These are phyloP conservation scores for Phoenix dactylifera DNA, from an alignment of 176 grass and related monocot species.

Conservation along the genomic window DNA sequence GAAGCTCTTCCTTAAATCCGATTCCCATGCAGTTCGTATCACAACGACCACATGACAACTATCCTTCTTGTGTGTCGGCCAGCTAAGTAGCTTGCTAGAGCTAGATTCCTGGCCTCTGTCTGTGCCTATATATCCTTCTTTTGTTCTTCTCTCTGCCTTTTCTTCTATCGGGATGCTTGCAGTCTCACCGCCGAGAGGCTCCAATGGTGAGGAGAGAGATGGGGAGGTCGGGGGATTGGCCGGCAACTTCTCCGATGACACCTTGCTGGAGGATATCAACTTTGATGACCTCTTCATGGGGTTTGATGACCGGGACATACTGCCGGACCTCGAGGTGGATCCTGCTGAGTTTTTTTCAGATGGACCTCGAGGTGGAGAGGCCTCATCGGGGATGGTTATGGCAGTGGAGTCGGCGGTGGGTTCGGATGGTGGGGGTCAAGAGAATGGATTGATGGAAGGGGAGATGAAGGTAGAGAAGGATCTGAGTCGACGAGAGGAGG, in stretches of 20 bases:
- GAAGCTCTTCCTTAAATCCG: constrained; percentile 1
- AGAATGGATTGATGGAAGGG: constrained; percentile 9
- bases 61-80: too few species aligned
- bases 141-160: neutral
- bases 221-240: constrained; percentile 8
- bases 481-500: constrained; percentile 12
- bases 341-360: constrained; percentile 66
- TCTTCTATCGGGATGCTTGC: constrained; percentile 45
- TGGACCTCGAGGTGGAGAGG: constrained; percentile 21
- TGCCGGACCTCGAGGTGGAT: constrained; percentile 91
- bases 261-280: constrained; percentile 75
- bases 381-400: neutral
- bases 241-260: constrained; percentile 18
- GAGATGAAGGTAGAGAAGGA: neutral
- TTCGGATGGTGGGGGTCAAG: neutral
- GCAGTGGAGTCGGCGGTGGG: neutral
- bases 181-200: constrained; percentile 52
- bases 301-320: constrained; percentile 62
- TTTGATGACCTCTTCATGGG: constrained; percentile 61
- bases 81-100: neutral
- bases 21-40: too few species aligned
- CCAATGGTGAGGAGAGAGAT: constrained; percentile 17
- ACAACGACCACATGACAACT: too few species aligned
- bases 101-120: neutral
- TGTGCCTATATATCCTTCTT: constrained; percentile 5